Evolutionary conservation across 805 yeast genomes (phyloP), one percentile per base, ranked within the genome.

Genomic region (Zygosaccharomyces pseudorouxii): DNA sequence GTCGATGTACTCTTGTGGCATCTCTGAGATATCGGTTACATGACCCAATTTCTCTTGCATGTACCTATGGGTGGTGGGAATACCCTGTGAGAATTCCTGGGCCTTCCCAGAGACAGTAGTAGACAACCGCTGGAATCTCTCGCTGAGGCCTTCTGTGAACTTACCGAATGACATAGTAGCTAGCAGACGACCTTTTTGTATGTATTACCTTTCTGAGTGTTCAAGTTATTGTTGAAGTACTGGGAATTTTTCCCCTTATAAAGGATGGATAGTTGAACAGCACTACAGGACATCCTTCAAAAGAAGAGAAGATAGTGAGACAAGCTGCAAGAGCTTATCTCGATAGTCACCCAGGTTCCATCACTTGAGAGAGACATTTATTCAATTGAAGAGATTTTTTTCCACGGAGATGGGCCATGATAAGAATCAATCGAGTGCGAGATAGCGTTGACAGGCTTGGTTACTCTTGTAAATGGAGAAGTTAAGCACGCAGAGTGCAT

Each of bases 41-140:
- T 83, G 80, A 42, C 95, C 95, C 23, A 88, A 77, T 57, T 72
- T 78, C 68, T 88, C 96, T 67, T 86, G 92, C 39, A 88, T 79
- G 64, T 84, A 65, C 52, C 93, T 80, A 42, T 82, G 80, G 14
- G 96, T 87, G 63, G 95, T 79, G 57, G 85, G 81, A 65, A 86
- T 71, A 53, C 78, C 80, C 42, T 67, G 71, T 43, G 80, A 71
- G 47, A 79, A 61, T 56, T 74, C 73, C 54, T 69, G 72, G 8
- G 62, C 70, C 55, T 51, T 65, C 43, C 62, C 66, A 10, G 63
- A 53, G 7, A 63, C 67, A 23, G 57, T 53, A 11, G 63, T 55
- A 6, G 68, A 61, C 4, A 66, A 43, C 44, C 65, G 70, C 38
- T 60, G 67, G 16, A 67, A 57, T 25, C 50, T 64, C 48, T 65